Evolutionary conservation across 2,329 filamentous ascomycete genomes (phyloP), one percentile per base, ranked within the genome.

Genomic region (Fusarium floridanum): DNA sequence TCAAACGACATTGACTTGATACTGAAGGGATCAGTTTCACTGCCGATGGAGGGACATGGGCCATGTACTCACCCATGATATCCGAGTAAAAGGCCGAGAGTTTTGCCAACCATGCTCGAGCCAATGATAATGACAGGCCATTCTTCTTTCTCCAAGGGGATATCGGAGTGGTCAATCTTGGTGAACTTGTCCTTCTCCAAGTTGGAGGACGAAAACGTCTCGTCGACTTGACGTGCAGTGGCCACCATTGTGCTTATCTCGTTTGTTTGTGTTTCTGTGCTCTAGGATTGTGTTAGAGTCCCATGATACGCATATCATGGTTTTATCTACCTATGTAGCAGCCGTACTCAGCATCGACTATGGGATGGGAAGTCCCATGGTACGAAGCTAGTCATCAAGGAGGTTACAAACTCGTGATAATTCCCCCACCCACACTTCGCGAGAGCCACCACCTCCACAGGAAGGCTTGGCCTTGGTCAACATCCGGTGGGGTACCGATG

Each of bases 101-200:
- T 37, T 7, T 34, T 56, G 7, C 53, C 53, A 34, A 56, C 53
- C 53, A 56, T 56, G 6, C 53, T 56, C 0, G 53, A 56, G 6
- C 53, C 53, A 36, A 56, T 56, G n/a, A 56, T 56, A 7, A 56
- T 56, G 32, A 56, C 53, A 3, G 53, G 53, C 53, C 53, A 56
- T 56, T 56, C 16, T 36, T 56, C 53, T 16, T 34, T 34, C 14
- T 56, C 53, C 1, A 56, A n/a, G 2, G 53, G 53, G 7, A 56
- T 56, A 22, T 8, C 32, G 8, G 53, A 22, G n/a, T 56, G 53
- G 32, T 56, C 53, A 22, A 56, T 34, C 1, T 22, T 36, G 7
- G 29, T 56, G 20, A 56, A 56, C 7, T 56, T 36, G 32, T 56
- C 32, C 8, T 56, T 56, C 59, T 29, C 48, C 10, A 27, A n/a